Conservation (phyloP, 148 eudicot species). For the Mesembryanthemum crystallinum region DNA sequence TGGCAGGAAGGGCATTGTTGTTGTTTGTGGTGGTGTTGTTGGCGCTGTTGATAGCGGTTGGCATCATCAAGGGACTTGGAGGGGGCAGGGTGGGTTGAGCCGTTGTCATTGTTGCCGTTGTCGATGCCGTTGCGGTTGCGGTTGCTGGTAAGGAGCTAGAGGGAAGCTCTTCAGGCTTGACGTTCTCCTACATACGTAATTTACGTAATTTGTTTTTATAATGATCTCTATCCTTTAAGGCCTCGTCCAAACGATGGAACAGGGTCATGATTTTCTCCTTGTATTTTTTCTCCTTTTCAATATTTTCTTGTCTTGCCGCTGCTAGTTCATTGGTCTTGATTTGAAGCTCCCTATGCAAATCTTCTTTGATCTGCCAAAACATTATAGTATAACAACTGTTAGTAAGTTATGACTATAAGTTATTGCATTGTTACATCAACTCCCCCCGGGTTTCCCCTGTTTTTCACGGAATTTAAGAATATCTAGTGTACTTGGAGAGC, state of each 20-base stretch:
- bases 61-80: constrained; percentile 18
- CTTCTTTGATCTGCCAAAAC: constrained; percentile 21
- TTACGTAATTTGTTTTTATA: too few relatives aligned
- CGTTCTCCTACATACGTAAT: too few relatives aligned
- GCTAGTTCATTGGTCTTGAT: constrained; percentile 22
- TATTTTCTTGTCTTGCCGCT: constrained; percentile 24
- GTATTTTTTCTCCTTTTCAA: constrained; percentile 22
- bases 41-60: too few relatives aligned
- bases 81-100: constrained; percentile 18
- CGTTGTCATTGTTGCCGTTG: not conserved
- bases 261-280: constrained; percentile 25
- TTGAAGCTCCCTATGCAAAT: constrained; percentile 26
- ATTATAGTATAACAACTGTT: not conserved
- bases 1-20: not conserved
- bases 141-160: too few relatives aligned
- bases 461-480: not conserved
- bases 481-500: too few relatives aligned
- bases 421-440: too few relatives aligned
- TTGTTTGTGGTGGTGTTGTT: not conserved
- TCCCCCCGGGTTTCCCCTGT: too few relatives aligned
- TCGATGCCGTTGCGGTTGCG: too few relatives aligned
- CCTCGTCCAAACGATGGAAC: constrained; percentile 21
- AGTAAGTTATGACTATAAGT: not conserved
- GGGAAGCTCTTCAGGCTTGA: too few relatives aligned
- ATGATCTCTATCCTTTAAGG: constrained; percentile 39